Percentiles rank a stretch among this genome's conserved stretches.
Conservation (phyloP, 2,329 filamentous ascomycete species). For the Stachybotrys chlorohalonatus region DNA sequence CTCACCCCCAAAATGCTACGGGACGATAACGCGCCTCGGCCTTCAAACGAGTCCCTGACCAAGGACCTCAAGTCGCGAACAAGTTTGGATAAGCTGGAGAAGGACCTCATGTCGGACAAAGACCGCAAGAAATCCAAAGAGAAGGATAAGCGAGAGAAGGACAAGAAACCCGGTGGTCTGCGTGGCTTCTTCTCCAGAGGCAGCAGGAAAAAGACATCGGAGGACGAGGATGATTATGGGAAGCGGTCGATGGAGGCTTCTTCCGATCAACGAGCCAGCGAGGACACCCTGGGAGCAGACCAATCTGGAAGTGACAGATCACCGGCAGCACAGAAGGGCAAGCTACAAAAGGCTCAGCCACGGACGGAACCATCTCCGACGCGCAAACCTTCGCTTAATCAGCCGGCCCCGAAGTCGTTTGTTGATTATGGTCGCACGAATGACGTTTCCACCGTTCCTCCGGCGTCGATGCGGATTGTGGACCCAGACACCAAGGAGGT, state of each 20-base stretch:
- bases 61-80: constrained; percentile 46
- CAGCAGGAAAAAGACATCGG: constrained; percentile 46
- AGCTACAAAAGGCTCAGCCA: constrained; percentile 61
- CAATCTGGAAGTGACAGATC: constrained; percentile 36
- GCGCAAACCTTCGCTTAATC: constrained; percentile 23
- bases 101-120: constrained; percentile 49
- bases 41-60: constrained; percentile 37
- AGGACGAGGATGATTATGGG: constrained; percentile 51
- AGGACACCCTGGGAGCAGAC: constrained; percentile 30
- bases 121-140: constrained; percentile 72
- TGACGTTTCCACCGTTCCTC: constrained; percentile 46
- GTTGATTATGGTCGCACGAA: constrained; percentile 39
- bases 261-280: constrained; percentile 33
- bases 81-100: constrained; percentile 64
- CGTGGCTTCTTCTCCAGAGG: constrained; percentile 55
- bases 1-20: constrained; percentile 86
- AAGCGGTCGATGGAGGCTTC: constrained; percentile 53
- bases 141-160: constrained; percentile 65
- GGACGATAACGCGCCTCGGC: constrained; percentile 58
- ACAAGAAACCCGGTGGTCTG: constrained; percentile 48
- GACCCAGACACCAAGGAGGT: constrained; percentile 40
- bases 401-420: constrained; percentile 17
- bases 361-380: constrained; percentile 36
- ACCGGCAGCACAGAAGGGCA: constrained; percentile 48
- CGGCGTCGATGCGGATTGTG: constrained; percentile 50